Conservation (phyloP, 139 green algal genomes). For the Monoraphidium neglectum region DNA sequence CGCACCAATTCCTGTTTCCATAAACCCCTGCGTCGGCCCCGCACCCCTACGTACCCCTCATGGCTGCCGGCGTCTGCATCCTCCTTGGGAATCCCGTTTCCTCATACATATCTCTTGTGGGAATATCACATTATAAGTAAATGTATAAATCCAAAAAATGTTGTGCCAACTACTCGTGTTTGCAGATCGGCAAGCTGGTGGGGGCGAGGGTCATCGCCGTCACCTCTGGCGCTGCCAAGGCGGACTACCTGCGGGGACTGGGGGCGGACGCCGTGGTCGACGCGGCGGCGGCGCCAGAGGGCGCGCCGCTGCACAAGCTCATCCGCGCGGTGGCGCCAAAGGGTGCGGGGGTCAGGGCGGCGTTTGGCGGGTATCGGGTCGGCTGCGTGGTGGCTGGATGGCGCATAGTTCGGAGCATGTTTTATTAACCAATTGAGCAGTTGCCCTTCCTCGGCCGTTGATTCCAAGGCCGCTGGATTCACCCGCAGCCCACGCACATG, state of each 20-base stretch:
- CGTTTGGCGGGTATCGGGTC: neutral
- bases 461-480: no score
- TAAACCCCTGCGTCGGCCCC: no score
- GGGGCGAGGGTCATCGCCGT: constrained; percentile 78
- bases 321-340: constrained; percentile 36
- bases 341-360: constrained; percentile 36
- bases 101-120: no score
- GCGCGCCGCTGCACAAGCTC: constrained; percentile 34
- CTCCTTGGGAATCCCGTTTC: no score
- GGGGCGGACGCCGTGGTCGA: constrained; percentile 41
- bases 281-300: constrained; percentile 10
- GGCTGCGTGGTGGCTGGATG: neutral
- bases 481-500: no score
- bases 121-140: no score
- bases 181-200: constrained; percentile 45
- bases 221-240: constrained; percentile 44
- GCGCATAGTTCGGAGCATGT: neutral
- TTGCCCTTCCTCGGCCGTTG: no score
- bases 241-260: constrained; percentile 30
- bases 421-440: no score
- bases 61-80: no score
- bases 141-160: no score
- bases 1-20: no score
- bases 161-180: neutral
- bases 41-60: no score